Percentiles rank a stretch among this genome's conserved stretches.
Conservation (phyloP, 2,329 filamentous ascomycete species). For the Aciculosporium take region DNA sequence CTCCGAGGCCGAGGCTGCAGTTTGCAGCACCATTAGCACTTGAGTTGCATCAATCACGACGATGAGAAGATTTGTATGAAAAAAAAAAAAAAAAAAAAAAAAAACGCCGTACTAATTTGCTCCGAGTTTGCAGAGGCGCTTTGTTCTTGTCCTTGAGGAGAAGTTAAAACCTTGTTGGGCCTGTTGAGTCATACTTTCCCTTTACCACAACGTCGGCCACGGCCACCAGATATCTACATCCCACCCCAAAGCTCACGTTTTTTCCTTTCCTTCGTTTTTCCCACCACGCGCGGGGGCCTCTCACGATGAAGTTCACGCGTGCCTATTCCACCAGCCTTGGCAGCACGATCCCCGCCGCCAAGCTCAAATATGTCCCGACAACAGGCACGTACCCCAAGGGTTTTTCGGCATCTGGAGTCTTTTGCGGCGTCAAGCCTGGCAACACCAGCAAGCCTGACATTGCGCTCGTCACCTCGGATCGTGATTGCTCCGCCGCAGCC, state of each 20-base stretch:
- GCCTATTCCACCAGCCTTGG: constrained; percentile 19
- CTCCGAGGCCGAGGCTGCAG: no score
- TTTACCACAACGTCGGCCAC: neutral
- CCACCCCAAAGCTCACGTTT: neutral
- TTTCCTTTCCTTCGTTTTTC: neutral
- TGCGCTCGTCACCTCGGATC: constrained; percentile 74
- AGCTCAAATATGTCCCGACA: constrained; percentile 80
- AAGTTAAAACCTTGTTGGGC: neutral
- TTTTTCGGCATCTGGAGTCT: constrained; percentile 72
- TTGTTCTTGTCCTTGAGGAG: neutral
- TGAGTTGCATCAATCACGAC: no score
- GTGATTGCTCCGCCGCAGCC: constrained; percentile 72
- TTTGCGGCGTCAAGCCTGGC: constrained; percentile 85
- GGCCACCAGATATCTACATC: constrained; percentile 1
- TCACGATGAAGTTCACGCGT: constrained; percentile 20
- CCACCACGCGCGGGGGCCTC: constrained; percentile 6
- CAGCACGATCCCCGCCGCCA: constrained; percentile 51
- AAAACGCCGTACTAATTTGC: no score
- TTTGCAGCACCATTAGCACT: no score
- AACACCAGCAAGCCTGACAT: constrained; percentile 89
- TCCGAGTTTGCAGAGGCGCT: neutral
- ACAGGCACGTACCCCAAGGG: constrained; percentile 80
- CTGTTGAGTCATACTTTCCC: neutral
- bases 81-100: no score
- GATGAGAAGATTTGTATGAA: no score